phyloP scores from a whole-genome alignment of 176 grass and related monocot species.

The Guadua angustifolia region DNA sequence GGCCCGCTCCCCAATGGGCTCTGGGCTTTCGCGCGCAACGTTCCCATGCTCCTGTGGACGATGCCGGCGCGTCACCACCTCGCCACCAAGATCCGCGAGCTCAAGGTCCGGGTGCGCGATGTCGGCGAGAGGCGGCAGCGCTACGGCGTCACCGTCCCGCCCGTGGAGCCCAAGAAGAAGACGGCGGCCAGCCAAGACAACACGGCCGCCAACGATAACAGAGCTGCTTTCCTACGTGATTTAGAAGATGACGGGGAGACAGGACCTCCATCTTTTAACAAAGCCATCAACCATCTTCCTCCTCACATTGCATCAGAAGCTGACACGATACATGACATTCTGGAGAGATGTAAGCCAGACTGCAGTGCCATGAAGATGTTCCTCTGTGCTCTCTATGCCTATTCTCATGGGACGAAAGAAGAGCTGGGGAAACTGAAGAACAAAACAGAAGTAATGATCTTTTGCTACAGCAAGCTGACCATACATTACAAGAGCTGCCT shows the following conservation, averaged over 20 bases:
- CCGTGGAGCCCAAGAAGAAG: no score
- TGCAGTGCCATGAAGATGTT: neutral
- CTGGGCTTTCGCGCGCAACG: no score
- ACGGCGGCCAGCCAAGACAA: no score
- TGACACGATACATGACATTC: no score
- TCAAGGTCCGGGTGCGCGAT: neutral
- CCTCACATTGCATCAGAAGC: no score
- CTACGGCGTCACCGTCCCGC: neutral
- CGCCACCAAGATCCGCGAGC: neutral
- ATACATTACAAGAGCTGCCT: conserved; percentile 5
- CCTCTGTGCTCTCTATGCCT: neutral
- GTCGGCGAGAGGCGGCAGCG: neutral
- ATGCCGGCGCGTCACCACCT: neutral
- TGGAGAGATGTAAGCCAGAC: no score
- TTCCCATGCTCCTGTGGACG: neutral
- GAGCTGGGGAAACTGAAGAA: neutral
- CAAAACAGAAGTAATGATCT: neutral
- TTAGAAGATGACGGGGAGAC: no score
- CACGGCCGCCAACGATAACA: no score
- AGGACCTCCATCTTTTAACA: no score
- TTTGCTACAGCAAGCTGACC: neutral
- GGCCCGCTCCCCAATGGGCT: no score
- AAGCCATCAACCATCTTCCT: no score
- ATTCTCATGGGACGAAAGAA: neutral
- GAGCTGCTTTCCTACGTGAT: no score